These are phyloP conservation scores for Macadamia tetraphylla DNA, from an alignment of 164 flowering plant genomes.

Conservation along the genomic window DNA sequence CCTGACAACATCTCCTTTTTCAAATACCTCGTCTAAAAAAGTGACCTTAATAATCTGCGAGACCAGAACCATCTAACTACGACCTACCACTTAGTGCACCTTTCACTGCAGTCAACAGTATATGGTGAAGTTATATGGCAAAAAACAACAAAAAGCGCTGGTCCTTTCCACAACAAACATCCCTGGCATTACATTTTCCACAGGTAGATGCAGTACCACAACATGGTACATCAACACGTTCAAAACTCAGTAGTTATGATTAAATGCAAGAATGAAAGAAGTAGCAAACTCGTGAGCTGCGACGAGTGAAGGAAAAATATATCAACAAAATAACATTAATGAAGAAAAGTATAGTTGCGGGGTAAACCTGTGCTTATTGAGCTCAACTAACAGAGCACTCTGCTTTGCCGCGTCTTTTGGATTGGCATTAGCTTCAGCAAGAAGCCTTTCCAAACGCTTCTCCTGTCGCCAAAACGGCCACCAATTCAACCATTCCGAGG, in stretches of 20 bases:
- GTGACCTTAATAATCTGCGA: too few species aligned
- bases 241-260: neutral
- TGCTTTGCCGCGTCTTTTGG: constrained; percentile 72
- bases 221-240: neutral
- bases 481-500: constrained; percentile 60
- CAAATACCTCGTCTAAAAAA: too few species aligned
- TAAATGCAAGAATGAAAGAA: too few species aligned
- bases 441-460: constrained; percentile 59
- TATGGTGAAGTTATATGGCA: neutral
- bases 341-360: neutral
- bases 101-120: neutral
- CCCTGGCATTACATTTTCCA: neutral
- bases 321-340: neutral
- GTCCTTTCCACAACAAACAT: neutral
- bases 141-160: neutral
- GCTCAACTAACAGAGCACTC: constrained; percentile 65
- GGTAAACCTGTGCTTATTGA: constrained; percentile 76
- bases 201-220: neutral
- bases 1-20: too few species aligned
- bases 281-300: too few species aligned
- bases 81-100: too few species aligned
- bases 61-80: too few species aligned
- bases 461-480: constrained; percentile 85
- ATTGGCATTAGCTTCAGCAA: constrained; percentile 79
- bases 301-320: neutral